Evolutionary conservation across 257 asterid species (phyloP).

Genomic region (Marsdenia floribunda): DNA sequence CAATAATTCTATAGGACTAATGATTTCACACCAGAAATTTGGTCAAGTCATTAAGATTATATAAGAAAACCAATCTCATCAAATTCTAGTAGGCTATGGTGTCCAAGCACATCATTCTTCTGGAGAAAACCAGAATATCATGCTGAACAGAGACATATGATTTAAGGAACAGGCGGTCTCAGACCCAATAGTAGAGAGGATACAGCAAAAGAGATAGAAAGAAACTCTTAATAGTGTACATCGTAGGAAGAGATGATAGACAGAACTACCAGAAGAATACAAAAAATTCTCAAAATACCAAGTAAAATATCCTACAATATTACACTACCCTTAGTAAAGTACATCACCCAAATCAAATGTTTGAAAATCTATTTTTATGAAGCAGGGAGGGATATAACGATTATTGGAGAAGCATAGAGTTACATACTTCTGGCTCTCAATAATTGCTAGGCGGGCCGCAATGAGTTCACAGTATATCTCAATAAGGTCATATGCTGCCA

Average conservation of each 20-base stretch:
- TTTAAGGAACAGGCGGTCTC: not conserved
- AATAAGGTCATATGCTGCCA: conserved; percentile 88
- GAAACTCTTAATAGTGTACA: not conserved
- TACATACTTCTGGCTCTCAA: conserved; percentile 92
- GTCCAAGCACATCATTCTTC: not conserved
- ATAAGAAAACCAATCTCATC: not conserved
- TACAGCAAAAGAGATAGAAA: too few species aligned
- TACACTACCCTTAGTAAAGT: not conserved
- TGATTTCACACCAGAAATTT: not conserved
- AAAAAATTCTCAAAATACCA: not conserved
- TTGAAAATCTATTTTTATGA: not conserved
- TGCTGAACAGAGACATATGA: not conserved
- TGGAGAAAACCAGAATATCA: not conserved
- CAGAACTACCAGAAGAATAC: not conserved
- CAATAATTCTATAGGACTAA: not conserved
- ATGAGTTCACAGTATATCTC: conserved; percentile 84
- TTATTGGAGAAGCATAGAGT: conserved; percentile 17
- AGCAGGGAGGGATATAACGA: conserved; percentile 3
- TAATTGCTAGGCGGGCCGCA: conserved; percentile 72
- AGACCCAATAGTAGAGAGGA: not conserved
- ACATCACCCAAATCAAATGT: not conserved
- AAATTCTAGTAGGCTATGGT: not conserved
- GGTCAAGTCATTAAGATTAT: not conserved
- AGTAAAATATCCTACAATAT: too few species aligned
- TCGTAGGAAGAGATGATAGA: not conserved